phyloP scores from a whole-genome alignment of 371 early-diverging fungal genomes.

The Syncephalastrum contaminatum region DNA sequence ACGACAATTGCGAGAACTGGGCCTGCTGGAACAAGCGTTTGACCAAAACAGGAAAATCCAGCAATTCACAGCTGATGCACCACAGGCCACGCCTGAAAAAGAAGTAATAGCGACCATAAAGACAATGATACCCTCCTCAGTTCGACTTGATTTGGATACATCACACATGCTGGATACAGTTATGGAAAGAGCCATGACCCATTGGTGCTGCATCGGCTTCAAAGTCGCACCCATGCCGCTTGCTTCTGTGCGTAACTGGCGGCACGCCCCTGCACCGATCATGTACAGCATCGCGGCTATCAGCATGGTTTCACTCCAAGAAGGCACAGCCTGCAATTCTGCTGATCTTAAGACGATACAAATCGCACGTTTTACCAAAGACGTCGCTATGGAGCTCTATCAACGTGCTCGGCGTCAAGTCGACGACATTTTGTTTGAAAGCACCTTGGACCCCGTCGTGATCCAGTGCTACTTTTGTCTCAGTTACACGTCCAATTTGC shows the following conservation, averaged over 20 bases:
- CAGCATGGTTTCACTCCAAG: conserved; percentile 17
- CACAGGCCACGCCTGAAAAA: no score
- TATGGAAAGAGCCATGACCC: conserved; percentile 10
- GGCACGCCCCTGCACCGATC: conserved; percentile 11
- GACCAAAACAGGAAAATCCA: no score
- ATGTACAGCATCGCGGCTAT: conserved; percentile 22
- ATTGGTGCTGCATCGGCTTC: conserved; percentile 30
- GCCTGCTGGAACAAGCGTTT: no score
- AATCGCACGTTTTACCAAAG: conserved; percentile 4
- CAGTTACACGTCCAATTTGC: conserved; percentile 31
- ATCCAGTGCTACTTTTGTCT: conserved; percentile 31
- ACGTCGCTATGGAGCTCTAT: conserved; percentile 18
- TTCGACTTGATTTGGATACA: conserved; percentile 14
- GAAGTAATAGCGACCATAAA: no score
- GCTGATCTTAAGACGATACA: no score
- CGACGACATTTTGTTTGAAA: conserved; percentile 22
- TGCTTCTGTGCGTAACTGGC: conserved; percentile 14
- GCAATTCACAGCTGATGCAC: no score
- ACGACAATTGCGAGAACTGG: no score
- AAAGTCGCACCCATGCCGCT: conserved; percentile 20
- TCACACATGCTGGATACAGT: conserved; percentile 17
- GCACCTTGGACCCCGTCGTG: conserved; percentile 10
- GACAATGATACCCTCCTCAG: conserved; percentile 9
- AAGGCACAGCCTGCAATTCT: conserved; percentile 2
- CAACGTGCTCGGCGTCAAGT: conserved; percentile 15